Evolutionary conservation across 1,284 basidiomycete species (phyloP).

Genomic region (Ganoderma lucidum): DNA sequence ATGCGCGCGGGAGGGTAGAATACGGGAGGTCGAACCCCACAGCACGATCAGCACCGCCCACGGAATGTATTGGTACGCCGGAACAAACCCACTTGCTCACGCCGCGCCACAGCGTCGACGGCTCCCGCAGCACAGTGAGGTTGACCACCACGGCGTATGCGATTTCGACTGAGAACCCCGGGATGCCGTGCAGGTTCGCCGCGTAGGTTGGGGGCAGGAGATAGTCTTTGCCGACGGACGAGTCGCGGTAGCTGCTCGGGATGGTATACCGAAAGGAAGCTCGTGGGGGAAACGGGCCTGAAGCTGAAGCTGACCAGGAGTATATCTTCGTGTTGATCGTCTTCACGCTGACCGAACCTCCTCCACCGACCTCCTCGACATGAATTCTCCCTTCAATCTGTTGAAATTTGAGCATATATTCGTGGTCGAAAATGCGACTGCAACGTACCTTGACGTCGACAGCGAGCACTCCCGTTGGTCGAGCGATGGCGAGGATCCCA

Average conservation of each 20-base stretch:
- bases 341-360: slow-evolving; percentile 29
- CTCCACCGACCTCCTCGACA: slow-evolving; percentile 38
- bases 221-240: slow-evolving; percentile 25
- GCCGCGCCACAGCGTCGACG: slow-evolving; percentile 38
- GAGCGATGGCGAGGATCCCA: slow-evolving; percentile 38
- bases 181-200: slow-evolving; percentile 67
- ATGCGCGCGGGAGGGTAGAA: slow-evolving; percentile 13
- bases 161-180: slow-evolving; percentile 69
- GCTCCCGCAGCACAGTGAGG: slow-evolving; percentile 34
- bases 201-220: slow-evolving; percentile 70
- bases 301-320: slow-evolving; percentile 35
- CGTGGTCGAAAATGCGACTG: too few species aligned
- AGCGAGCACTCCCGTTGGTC: slow-evolving; percentile 35
- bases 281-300: slow-evolving; percentile 37
- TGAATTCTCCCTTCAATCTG: slow-evolving; percentile 39
- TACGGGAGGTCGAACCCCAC: neutral
- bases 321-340: slow-evolving; percentile 37
- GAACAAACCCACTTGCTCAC: slow-evolving; percentile 31
- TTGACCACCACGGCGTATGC: slow-evolving; percentile 58
- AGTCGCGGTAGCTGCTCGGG: slow-evolving; percentile 35
- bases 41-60: slow-evolving; percentile 16
- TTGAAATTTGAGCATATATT: neutral
- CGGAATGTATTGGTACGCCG: slow-evolving; percentile 2
- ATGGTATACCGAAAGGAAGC: slow-evolving; percentile 39
- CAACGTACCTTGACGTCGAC: slow-evolving; percentile 36